phyloP scores from a whole-genome alignment of 2,329 filamentous ascomycete species.

The Apiospora arundinis region DNA sequence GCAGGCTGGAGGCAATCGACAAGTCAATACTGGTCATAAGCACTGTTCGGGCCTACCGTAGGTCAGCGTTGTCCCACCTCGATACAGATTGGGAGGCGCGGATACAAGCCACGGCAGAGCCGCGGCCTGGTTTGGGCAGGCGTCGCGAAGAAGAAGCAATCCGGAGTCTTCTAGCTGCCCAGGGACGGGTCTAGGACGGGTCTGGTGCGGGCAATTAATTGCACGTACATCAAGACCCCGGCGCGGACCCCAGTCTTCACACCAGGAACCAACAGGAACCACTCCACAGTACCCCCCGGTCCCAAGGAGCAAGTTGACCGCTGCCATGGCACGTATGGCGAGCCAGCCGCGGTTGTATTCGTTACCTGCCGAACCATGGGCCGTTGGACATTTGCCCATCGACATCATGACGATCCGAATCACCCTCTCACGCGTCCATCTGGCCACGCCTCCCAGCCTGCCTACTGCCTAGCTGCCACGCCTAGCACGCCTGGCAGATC shows the following conservation, averaged over 20 bases:
- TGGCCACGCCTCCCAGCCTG: neutral
- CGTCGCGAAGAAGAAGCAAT: neutral
- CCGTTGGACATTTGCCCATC: neutral
- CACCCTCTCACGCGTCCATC: neutral
- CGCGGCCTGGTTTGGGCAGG: neutral
- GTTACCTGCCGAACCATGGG: neutral
- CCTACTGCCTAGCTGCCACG: no score
- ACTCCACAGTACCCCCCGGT: slow-evolving; percentile 2
- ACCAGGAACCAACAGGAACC: neutral
- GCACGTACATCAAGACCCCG: neutral
- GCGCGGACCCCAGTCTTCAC: neutral
- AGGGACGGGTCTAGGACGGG: neutral
- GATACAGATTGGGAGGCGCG: neutral
- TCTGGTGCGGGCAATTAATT: slow-evolving; percentile 17
- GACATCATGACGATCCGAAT: slow-evolving; percentile 2
- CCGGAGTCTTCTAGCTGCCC: neutral
- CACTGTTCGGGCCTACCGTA: neutral
- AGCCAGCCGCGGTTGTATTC: neutral
- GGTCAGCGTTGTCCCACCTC: neutral
- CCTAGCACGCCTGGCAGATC: no score
- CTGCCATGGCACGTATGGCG: neutral
- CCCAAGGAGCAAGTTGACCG: neutral
- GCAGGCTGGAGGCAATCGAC: neutral
- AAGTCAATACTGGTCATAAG: neutral
- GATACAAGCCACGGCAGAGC: neutral